Evolutionary conservation across 257 asterid species (phyloP), one percentile per base, ranked within the genome.

Genomic region (Capsicum baccatum): DNA sequence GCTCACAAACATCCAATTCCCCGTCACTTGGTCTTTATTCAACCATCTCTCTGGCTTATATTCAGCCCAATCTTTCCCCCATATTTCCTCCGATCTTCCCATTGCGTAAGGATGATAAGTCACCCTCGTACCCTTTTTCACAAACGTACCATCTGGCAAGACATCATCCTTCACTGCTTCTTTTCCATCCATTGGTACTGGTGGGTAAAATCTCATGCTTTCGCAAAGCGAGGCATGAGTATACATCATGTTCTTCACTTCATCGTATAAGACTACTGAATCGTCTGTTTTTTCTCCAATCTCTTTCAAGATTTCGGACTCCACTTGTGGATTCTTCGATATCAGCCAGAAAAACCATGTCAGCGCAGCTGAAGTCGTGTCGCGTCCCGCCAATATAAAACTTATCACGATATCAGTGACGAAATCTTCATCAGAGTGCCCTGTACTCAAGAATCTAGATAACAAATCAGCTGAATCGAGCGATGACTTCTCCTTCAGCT

Each of bases 271-370:
- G 48, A 11, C 42, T 2, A 81, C 86, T 21, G 80, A 7, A 15
- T 44, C 42, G 58, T 85, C 84, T 1, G 88, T 33, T 33, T 15
- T 82, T 2, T 42, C 16, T 74, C 89, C 8, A 79, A 89, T 70
- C 58, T 91, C 93, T 26, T 58, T 68, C n/a, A 91, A 37, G 0
- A 91, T 88, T 62, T 88, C 74, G 0, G 6, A 55, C 83, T 91
- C 94, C 0, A 79, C 91, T 5, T 87, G 81, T 0, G 86, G 87
- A 13, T 66, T 66, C 73, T 83, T 47, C 57, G 26, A 85, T 11
- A 91, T n/a, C 79, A 89, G 33, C 97, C 94, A 94, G 85, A 92
- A 94, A 60, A 91, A 91, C 98, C 97, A 94, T 1, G 93, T 91
- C 55, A 94, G 80, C 3, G 95, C 95, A 0, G 97, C 92, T 0